Conservation (phyloP, 257 asterid species). For the Solanum clarkiae region DNA sequence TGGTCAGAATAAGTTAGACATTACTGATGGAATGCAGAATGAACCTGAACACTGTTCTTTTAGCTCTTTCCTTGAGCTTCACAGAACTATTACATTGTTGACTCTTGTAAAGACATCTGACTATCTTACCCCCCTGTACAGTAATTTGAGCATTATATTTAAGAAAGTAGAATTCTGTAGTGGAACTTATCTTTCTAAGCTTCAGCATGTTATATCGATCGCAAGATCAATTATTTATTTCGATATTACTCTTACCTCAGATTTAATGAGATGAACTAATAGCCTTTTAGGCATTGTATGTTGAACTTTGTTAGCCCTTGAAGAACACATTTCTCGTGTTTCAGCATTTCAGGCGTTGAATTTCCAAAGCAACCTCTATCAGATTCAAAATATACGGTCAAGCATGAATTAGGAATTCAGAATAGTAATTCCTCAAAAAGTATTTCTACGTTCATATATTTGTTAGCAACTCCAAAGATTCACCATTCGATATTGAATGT, state of each 20-base stretch:
- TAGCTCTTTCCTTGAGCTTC: neutral
- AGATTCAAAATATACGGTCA: neutral
- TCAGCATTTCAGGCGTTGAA: neutral
- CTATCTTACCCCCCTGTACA: neutral
- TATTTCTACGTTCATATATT: neutral
- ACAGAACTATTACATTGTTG: neutral
- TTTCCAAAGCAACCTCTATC: neutral
- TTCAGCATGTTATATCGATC: neutral
- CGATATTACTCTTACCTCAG: neutral
- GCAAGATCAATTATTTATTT: neutral
- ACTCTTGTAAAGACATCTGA: neutral
- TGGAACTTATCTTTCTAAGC: neutral
- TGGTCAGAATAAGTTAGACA: neutral
- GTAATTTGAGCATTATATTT: neutral
- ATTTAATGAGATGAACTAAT: neutral
- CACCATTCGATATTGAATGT: neutral
- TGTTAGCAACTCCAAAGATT: neutral
- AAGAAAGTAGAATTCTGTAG: neutral
- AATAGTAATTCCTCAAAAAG: neutral
- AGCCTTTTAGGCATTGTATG: neutral
- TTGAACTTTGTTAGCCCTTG: neutral
- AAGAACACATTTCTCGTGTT: neutral
- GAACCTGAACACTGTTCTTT: neutral
- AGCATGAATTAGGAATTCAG: neutral
- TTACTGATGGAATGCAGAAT: neutral